A percentile compares a stretch with the other conserved stretches of the same genome.
Evolutionary conservation across 352 stramenopile genomes (phyloP).

Genomic region (Plasmopara viticola): DNA sequence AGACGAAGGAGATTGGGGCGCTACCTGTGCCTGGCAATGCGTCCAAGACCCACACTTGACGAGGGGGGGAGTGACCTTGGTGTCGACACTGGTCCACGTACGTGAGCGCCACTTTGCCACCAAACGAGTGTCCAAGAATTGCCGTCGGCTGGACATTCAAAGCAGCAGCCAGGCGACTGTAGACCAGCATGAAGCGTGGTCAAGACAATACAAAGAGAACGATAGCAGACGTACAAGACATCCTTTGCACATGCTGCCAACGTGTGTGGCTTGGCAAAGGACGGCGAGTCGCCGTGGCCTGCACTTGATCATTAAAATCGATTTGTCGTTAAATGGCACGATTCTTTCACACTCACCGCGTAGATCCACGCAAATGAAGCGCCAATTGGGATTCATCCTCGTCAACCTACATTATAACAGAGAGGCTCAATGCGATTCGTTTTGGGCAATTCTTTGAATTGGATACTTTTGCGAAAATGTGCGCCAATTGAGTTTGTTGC

Average conservation of each 20-base stretch:
- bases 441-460: neutral
- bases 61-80: conserved; percentile 32
- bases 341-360: conserved; percentile 32
- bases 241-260: conserved; percentile 63
- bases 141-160: conserved; percentile 53
- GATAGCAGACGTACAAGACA: conserved; percentile 41
- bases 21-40: conserved; percentile 61
- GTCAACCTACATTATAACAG: conserved; percentile 32
- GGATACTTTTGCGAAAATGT: conserved; percentile 70
- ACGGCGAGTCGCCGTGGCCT: conserved; percentile 73
- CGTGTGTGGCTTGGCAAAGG: conserved; percentile 52
- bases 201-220: neutral
- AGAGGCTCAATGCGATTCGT: neutral
- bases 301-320: neutral
- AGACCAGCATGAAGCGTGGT: neutral
- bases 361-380: conserved; percentile 60
- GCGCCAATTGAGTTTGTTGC: conserved; percentile 82
- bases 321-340: neutral
- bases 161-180: conserved; percentile 41
- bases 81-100: conserved; percentile 54
- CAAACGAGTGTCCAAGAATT: conserved; percentile 71
- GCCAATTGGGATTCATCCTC: conserved; percentile 57
- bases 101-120: conserved; percentile 68
- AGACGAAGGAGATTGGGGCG: neutral
- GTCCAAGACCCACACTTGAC: conserved; percentile 69